phyloP scores from a whole-genome alignment of 2,329 filamentous ascomycete species.

The Arthrobotrys sphaeroides region DNA sequence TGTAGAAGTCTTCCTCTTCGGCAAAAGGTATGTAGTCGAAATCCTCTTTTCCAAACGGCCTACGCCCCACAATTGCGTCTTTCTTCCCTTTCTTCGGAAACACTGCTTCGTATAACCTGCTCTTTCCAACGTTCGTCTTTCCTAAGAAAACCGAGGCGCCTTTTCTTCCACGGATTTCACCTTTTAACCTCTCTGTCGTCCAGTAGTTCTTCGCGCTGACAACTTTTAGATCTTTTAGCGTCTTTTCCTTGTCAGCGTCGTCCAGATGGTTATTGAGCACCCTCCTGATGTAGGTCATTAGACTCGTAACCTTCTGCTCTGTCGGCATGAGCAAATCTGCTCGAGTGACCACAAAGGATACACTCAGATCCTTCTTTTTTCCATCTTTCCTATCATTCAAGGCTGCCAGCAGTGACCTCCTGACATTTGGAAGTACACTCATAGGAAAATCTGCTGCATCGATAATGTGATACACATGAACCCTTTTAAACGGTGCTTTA shows the following conservation, averaged over 20 bases:
- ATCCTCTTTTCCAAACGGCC: slow-evolving; percentile 26
- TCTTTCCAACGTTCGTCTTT: slow-evolving; percentile 98
- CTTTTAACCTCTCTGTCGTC: slow-evolving; percentile 89
- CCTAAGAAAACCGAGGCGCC: slow-evolving; percentile 95
- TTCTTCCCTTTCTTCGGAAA: slow-evolving; percentile 78
- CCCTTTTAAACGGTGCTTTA: slow-evolving; percentile 87
- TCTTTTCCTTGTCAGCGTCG: slow-evolving; percentile 43
- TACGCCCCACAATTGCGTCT: neutral
- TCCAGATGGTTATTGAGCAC: slow-evolving; percentile 77
- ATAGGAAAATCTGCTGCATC: slow-evolving; percentile 97
- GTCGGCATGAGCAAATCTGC: slow-evolving; percentile 84
- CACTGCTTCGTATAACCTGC: slow-evolving; percentile 84
- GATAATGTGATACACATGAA: slow-evolving; percentile 93
- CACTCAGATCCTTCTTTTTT: slow-evolving; percentile 77
- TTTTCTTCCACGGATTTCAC: slow-evolving; percentile 83
- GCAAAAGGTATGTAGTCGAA: too few species aligned
- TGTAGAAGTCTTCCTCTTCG: slow-evolving; percentile 29
- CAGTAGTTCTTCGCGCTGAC: slow-evolving; percentile 87
- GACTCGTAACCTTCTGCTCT: slow-evolving; percentile 81
- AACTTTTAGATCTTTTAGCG: slow-evolving; percentile 55
- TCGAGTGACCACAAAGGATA: slow-evolving; percentile 74
- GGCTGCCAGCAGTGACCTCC: slow-evolving; percentile 63
- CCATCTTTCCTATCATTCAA: slow-evolving; percentile 77
- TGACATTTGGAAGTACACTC: slow-evolving; percentile 81
- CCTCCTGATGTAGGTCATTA: slow-evolving; percentile 85